A percentile compares a stretch with the other conserved stretches of the same genome.
phyloP scores from a whole-genome alignment of 495 filamentous ascomycete species.

The Neurospora sublineolata region DNA sequence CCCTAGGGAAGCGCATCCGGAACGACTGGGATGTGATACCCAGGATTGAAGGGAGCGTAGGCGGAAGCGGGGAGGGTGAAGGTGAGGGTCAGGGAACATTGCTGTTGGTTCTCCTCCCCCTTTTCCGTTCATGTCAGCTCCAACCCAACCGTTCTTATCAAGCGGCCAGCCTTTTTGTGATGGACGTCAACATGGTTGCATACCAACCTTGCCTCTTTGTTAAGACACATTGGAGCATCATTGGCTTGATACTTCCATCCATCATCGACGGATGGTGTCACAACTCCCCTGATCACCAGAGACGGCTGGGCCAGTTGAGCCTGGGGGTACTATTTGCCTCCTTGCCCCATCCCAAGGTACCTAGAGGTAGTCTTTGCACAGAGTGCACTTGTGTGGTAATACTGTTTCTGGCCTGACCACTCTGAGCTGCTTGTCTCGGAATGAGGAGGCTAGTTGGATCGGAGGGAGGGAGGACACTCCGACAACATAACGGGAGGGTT shows the following conservation, averaged over 20 bases:
- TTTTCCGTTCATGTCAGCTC: neutral
- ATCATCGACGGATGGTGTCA: neutral
- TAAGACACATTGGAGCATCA: neutral
- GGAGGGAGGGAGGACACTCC: neutral
- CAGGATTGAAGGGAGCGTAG: neutral
- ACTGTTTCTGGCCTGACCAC: neutral
- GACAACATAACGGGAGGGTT: neutral
- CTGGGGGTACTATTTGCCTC: neutral
- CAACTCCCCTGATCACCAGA: neutral
- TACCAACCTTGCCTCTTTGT: neutral
- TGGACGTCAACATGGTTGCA: neutral
- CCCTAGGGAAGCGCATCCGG: neutral
- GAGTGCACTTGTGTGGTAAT: neutral
- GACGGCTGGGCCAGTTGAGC: neutral
- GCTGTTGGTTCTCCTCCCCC: neutral
- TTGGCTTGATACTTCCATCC: neutral
- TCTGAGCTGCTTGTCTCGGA: neutral
- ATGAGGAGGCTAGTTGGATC: neutral
- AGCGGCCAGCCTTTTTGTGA: neutral
- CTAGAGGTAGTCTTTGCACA: neutral
- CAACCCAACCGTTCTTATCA: neutral
- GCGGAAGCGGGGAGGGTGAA: neutral
- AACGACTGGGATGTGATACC: neutral
- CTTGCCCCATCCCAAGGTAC: neutral
- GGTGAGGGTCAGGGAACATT: neutral